Conservation (phyloP, 257 asterid species). For the Penstemon newberryi region DNA sequence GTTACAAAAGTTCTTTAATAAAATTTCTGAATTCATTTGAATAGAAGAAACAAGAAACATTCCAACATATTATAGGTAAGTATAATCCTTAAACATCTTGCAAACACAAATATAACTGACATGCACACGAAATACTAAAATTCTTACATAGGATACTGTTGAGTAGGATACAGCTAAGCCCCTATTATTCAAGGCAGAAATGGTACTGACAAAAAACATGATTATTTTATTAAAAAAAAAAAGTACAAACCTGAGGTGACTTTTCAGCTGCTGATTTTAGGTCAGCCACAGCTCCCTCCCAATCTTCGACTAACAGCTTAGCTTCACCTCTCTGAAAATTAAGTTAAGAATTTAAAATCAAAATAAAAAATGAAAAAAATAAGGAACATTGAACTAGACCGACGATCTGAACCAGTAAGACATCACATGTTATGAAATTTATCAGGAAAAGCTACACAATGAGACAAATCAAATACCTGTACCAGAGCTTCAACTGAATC, state of each 20-base stretch:
- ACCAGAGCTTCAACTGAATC: slow-evolving; percentile 82
- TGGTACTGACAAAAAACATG: not conserved
- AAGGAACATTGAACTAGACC: not conserved
- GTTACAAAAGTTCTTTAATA: too few relatives aligned
- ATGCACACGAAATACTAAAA: too few relatives aligned
- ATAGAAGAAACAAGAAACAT: too few relatives aligned
- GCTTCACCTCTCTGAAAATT: slow-evolving; percentile 85
- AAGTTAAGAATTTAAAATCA: slow-evolving; percentile 3
- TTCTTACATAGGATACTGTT: too few relatives aligned
- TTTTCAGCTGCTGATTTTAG: slow-evolving; percentile 83
- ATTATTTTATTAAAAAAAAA: too few relatives aligned
- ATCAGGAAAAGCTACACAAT: not conserved
- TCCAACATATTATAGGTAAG: too few relatives aligned
- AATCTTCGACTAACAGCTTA: slow-evolving; percentile 80
- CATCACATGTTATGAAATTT: slow-evolving; percentile 1
- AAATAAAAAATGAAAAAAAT: slow-evolving; percentile 12
- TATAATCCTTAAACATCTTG: too few relatives aligned
- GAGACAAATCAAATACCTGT: slow-evolving; percentile 50
- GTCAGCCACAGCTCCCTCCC: slow-evolving; percentile 97
- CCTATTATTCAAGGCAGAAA: not conserved
- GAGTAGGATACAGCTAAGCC: too few relatives aligned
- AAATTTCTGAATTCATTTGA: too few relatives aligned
- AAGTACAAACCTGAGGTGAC: slow-evolving; percentile 76
- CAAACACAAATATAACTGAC: too few relatives aligned
- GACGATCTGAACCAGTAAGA: not conserved